phyloP scores from a whole-genome alignment of 2,329 filamentous ascomycete genomes.

The Xylaria sp. region DNA sequence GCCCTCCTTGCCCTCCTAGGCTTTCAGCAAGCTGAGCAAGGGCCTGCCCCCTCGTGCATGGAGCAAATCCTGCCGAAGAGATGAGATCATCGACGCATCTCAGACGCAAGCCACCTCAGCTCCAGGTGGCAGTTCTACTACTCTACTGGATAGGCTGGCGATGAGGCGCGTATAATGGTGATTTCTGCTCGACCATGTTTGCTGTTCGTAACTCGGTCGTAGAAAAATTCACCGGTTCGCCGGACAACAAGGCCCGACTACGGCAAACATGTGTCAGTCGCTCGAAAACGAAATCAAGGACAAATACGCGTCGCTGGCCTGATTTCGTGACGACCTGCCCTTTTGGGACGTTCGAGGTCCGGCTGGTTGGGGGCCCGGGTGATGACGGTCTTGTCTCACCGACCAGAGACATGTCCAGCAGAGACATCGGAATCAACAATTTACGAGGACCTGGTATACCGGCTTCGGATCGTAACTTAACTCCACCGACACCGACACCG shows the following conservation, averaged over 20 bases:
- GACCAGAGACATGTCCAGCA: slow-evolving; percentile 12
- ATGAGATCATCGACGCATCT: slow-evolving; percentile 22
- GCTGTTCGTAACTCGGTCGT: neutral
- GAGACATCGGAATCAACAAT: slow-evolving; percentile 8
- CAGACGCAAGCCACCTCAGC: slow-evolving; percentile 5
- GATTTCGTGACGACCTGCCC: slow-evolving; percentile 19
- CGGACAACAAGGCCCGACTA: neutral
- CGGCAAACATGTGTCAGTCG: slow-evolving; percentile 16
- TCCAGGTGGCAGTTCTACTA: slow-evolving; percentile 2
- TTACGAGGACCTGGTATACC: slow-evolving; percentile 12
- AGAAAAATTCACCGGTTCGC: no score
- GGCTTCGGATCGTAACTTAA: neutral
- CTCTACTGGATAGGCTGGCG: no score
- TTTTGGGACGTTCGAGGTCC: slow-evolving; percentile 9
- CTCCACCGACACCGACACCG: slow-evolving; percentile 1
- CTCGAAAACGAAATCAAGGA: slow-evolving; percentile 2
- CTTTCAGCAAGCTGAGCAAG: slow-evolving; percentile 13
- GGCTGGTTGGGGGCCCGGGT: slow-evolving; percentile 3
- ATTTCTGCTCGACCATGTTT: neutral
- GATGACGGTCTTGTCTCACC: slow-evolving; percentile 9
- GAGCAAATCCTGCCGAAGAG: slow-evolving; percentile 12
- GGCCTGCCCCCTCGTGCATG: slow-evolving; percentile 19
- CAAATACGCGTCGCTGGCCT: slow-evolving; percentile 2
- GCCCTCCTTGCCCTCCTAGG: slow-evolving; percentile 24
- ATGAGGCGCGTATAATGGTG: no score